Evolutionary conservation across 2,329 filamentous ascomycete species (phyloP).

Genomic region (Apiospora phragmitis): DNA sequence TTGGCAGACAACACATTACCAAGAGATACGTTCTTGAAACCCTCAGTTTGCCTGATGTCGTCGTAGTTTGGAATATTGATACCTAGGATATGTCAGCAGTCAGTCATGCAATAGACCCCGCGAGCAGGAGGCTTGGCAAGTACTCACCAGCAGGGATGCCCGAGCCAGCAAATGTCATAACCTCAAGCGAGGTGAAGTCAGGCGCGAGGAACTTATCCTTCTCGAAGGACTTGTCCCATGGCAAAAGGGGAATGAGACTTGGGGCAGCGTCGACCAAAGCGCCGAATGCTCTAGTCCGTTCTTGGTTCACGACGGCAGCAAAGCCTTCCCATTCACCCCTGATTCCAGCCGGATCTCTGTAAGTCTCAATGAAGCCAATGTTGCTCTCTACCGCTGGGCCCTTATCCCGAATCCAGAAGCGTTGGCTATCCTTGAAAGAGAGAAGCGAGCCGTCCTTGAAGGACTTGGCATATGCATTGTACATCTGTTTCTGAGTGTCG

Average conservation of each 20-base stretch:
- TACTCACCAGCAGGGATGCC: conserved; percentile 63
- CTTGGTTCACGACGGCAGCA: conserved; percentile 81
- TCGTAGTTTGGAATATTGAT: conserved; percentile 61
- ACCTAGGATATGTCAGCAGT: not conserved
- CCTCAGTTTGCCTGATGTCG: conserved; percentile 76
- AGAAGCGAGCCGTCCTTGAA: conserved; percentile 74
- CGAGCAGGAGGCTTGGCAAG: not conserved
- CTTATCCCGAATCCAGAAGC: conserved; percentile 81
- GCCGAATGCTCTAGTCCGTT: conserved; percentile 85
- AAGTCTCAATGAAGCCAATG: conserved; percentile 84
- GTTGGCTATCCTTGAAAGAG: conserved; percentile 78
- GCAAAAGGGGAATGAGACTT: conserved; percentile 81
- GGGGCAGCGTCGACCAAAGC: conserved; percentile 81
- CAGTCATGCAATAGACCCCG: conserved; percentile 11
- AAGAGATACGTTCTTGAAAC: conserved; percentile 91
- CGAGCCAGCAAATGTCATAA: conserved; percentile 74
- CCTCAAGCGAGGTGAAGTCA: conserved; percentile 93
- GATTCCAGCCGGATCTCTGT: conserved; percentile 78
- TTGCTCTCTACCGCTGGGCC: conserved; percentile 79
- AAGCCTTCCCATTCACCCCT: conserved; percentile 87
- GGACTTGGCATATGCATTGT: conserved; percentile 67
- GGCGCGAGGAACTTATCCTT: conserved; percentile 95
- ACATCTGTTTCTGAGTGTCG: conserved; percentile 67
- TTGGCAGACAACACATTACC: conserved; percentile 93
- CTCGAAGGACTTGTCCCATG: conserved; percentile 87